A percentile compares a stretch with the other conserved stretches of the same genome.
phyloP scores from a whole-genome alignment of 495 filamentous ascomycete species.

The Sordaria brevicollis region DNA sequence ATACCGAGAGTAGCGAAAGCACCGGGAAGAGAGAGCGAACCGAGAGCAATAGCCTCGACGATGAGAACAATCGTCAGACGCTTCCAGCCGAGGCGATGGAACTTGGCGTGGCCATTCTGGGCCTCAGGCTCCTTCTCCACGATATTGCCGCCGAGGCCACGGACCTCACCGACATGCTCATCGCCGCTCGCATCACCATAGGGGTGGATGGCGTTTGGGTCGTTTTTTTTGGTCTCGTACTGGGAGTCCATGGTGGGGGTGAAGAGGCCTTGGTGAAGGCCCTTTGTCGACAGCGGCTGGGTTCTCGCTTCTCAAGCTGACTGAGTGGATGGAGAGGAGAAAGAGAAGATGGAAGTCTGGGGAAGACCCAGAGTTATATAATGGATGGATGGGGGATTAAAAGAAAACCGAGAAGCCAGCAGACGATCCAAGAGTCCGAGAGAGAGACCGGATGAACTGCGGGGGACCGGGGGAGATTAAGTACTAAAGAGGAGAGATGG shows the following conservation, averaged over 20 bases:
- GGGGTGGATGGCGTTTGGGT: background rate
- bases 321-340: background rate
- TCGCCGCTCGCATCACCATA: background rate
- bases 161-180: background rate
- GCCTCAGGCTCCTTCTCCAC: constrained; percentile 25
- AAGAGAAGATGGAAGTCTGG: background rate
- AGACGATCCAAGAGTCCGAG: background rate
- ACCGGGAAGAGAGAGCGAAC: constrained; percentile 52
- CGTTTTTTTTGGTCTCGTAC: background rate
- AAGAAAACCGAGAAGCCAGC: background rate
- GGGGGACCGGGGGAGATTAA: background rate
- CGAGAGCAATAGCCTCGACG: constrained; percentile 65
- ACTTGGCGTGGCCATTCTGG: constrained; percentile 30
- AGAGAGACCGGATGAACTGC: background rate
- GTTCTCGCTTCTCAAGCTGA: background rate
- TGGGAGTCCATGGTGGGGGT: background rate
- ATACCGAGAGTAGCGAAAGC: constrained; percentile 58
- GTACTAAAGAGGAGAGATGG: background rate
- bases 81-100: constrained; percentile 38
- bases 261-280: background rate
- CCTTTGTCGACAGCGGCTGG: background rate
- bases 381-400: background rate
- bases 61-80: constrained; percentile 50
- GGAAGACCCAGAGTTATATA: background rate
- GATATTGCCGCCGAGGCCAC: background rate